Evolutionary conservation across 2,329 filamentous ascomycete genomes (phyloP).

Genomic region (Clathrospora elynae): DNA sequence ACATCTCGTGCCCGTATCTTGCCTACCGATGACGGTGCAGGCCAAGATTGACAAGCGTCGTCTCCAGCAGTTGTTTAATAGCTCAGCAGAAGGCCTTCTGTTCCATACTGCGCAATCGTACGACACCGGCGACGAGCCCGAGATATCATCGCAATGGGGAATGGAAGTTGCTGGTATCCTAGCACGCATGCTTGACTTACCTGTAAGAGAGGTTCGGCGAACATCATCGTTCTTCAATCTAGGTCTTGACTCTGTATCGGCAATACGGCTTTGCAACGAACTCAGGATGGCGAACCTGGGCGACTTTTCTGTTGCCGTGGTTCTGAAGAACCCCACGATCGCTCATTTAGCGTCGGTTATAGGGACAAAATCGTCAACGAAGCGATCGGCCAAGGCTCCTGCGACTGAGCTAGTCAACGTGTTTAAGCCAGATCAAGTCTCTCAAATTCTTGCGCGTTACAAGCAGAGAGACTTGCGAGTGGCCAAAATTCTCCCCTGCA

Average conservation of each 20-base stretch:
- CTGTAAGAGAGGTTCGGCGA: conserved; percentile 57
- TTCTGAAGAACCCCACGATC: conserved; percentile 73
- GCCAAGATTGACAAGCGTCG: conserved; percentile 71
- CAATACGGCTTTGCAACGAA: conserved; percentile 69
- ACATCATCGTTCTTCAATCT: conserved; percentile 77
- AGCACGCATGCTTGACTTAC: conserved; percentile 55
- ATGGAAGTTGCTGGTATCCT: conserved; percentile 61
- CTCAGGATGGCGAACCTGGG: conserved; percentile 56
- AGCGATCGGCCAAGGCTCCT: neutral
- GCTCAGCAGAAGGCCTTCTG: conserved; percentile 55
- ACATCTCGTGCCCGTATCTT: conserved; percentile 70
- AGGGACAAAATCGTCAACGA: neutral
- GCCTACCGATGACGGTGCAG: conserved; percentile 72
- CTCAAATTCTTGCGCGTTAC: conserved; percentile 22
- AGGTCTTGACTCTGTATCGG: conserved; percentile 82
- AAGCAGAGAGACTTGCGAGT: conserved; percentile 44
- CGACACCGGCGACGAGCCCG: conserved; percentile 42
- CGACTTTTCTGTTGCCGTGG: conserved; percentile 67
- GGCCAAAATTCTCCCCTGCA: conserved; percentile 73
- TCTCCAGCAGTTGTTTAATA: conserved; percentile 57
- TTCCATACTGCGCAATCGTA: conserved; percentile 44
- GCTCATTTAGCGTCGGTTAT: conserved; percentile 58
- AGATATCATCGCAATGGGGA: conserved; percentile 63
- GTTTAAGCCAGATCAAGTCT: conserved; percentile 21
- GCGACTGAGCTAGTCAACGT: conserved; percentile 7